Percentiles rank a stretch among this genome's conserved stretches.
Evolutionary conservation across 2,329 filamentous ascomycete genomes (phyloP).

Genomic region (Penicillium sp.): DNA sequence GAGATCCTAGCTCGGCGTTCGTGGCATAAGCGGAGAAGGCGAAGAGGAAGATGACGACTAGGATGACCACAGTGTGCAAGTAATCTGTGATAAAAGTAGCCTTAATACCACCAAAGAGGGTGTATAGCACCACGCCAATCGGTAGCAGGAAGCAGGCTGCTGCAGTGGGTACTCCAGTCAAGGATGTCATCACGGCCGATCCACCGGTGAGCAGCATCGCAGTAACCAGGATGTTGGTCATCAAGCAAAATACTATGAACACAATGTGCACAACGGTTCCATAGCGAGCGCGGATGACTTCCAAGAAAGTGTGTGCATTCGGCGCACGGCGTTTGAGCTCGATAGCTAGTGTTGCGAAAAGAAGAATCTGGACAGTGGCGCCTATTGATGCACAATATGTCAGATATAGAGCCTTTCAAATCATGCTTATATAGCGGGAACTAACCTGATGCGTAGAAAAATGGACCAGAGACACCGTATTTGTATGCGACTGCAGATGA

Average conservation of each 20-base stretch:
- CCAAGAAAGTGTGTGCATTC: constrained; percentile 81
- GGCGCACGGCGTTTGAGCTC: constrained; percentile 83
- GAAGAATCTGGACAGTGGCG: constrained; percentile 82
- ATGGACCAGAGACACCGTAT: constrained; percentile 68
- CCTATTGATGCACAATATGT: constrained; percentile 50
- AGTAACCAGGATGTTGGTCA: constrained; percentile 84
- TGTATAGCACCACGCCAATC: constrained; percentile 78
- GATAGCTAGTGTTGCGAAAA: constrained; percentile 88
- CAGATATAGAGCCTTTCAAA: constrained; percentile 48
- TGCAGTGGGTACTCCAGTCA: constrained; percentile 73
- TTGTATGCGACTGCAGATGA: constrained; percentile 78
- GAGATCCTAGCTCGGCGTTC: constrained; percentile 70
- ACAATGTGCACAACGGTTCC: constrained; percentile 70
- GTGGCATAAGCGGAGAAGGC: constrained; percentile 79
- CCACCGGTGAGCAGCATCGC: constrained; percentile 87
- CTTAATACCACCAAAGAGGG: constrained; percentile 73
- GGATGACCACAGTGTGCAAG: constrained; percentile 70
- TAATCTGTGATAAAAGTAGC: constrained; percentile 85
- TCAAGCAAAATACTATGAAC: constrained; percentile 77
- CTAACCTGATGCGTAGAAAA: constrained; percentile 64
- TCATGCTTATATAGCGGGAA: constrained; percentile 28
- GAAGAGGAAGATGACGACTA: constrained; percentile 84
- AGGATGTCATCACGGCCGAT: constrained; percentile 67
- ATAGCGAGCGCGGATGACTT: constrained; percentile 79
- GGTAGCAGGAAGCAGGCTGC: constrained; percentile 84